These are phyloP conservation scores for Pseudoturritis turrita DNA, from an alignment of 345 rosid genomes.

Conservation along the genomic window DNA sequence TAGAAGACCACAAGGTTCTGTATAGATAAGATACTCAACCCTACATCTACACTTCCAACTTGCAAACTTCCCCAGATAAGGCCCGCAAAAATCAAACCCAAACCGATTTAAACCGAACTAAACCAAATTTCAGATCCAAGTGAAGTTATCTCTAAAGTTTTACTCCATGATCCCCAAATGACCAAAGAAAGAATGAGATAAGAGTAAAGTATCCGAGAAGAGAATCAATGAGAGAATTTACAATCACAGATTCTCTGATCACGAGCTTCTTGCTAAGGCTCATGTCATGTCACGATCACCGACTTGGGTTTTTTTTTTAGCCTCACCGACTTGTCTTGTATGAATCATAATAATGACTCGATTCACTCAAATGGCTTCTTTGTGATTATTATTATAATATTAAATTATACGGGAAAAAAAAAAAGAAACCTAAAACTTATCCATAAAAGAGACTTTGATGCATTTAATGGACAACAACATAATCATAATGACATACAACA, in stretches of 20 bases:
- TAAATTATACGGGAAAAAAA: not conserved
- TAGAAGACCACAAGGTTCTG: constrained; percentile 29
- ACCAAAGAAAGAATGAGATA: not conserved
- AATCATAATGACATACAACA: not conserved
- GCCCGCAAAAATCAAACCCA: not conserved
- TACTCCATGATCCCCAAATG: not conserved
- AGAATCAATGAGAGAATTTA: not conserved
- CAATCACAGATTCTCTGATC: constrained; percentile 10
- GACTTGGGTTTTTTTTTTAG: constrained; percentile 3
- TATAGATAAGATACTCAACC: constrained; percentile 16
- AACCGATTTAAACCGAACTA: not conserved
- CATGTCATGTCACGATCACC: constrained; percentile 29
- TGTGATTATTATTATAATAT: not conserved
- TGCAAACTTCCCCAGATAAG: constrained; percentile 10
- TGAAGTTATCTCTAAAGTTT: not conserved
- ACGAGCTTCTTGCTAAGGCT: constrained; percentile 16
- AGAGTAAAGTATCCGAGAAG: not conserved
- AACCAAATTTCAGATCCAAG: not conserved
- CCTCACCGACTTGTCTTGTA: constrained; percentile 23
- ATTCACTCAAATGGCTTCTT: not conserved
- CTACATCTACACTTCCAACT: constrained; percentile 1
- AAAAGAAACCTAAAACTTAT: constrained; percentile 15
- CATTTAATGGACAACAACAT: not conserved
- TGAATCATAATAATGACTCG: not conserved
- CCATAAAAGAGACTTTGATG: constrained; percentile 2